Conservation (phyloP, 495 filamentous ascomycete genomes). For the Cercophora newfieldiana region DNA sequence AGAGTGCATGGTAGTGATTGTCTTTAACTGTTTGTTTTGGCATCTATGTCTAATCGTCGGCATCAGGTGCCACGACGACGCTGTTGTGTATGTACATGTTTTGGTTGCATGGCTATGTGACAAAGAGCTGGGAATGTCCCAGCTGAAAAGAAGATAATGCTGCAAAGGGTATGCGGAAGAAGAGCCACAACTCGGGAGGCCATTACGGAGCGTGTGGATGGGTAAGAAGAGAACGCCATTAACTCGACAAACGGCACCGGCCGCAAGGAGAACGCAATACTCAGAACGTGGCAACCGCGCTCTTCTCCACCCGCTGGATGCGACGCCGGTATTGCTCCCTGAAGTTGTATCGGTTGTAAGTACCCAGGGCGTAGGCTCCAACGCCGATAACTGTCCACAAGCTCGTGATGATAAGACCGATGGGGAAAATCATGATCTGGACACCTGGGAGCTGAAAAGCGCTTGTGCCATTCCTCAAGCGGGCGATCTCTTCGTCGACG, state of each 20-base stretch:
- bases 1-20: background rate
- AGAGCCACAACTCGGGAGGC: constrained; percentile 7
- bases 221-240: background rate
- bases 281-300: constrained; percentile 38
- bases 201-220: background rate
- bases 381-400: constrained; percentile 60
- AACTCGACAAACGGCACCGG: background rate
- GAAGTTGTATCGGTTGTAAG: constrained; percentile 62
- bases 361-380: constrained; percentile 60
- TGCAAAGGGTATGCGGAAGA: constrained; percentile 5
- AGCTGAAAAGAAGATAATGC: background rate
- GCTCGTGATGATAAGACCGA: constrained; percentile 64
- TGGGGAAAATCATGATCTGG: constrained; percentile 65
- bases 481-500: constrained; percentile 34
- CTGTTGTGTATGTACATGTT: constrained; percentile 5
- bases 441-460: constrained; percentile 67
- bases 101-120: constrained; percentile 3
- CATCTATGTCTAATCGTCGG: constrained; percentile 19
- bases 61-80: constrained; percentile 1
- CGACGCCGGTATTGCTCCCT: constrained; percentile 60
- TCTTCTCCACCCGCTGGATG: constrained; percentile 45
- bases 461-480: constrained; percentile 41
- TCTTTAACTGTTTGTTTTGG: constrained; percentile 17
- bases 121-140: background rate
- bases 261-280: background rate